A percentile compares a stretch with the other conserved stretches of the same genome.
These are phyloP conservation scores for Globisporangium rhizosaccharum DNA, from an alignment of 352 stramenopile species.

Conservation along the genomic window DNA sequence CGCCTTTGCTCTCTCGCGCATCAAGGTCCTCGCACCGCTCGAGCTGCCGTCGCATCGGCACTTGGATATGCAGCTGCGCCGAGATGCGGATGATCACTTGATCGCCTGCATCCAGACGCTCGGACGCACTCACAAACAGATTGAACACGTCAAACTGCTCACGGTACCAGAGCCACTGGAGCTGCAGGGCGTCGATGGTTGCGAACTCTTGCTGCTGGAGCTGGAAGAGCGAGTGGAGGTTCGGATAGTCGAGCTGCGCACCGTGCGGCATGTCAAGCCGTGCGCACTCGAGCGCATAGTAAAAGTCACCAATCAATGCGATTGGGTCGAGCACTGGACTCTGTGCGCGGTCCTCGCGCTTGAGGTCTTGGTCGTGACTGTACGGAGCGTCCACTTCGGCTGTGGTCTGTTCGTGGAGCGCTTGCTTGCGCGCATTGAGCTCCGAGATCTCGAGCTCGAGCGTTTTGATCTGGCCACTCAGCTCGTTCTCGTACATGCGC, in stretches of 20 bases:
- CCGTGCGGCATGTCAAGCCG: neutral
- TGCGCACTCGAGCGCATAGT: slow-evolving; percentile 19
- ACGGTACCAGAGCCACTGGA: slow-evolving; percentile 42
- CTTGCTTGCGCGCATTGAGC: slow-evolving; percentile 14
- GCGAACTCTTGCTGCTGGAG: slow-evolving; percentile 35
- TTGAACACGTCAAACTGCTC: slow-evolving; percentile 38
- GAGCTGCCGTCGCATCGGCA: neutral
- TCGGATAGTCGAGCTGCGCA: neutral
- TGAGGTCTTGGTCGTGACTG: neutral
- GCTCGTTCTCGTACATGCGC: slow-evolving; percentile 32
- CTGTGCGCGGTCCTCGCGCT: neutral
- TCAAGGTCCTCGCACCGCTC: neutral
- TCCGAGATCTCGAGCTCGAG: slow-evolving; percentile 36
- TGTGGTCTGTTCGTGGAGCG: neutral
- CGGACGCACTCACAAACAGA: slow-evolving; percentile 25
- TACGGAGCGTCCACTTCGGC: neutral
- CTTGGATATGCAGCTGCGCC: slow-evolving; percentile 18
- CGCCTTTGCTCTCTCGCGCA: no score
- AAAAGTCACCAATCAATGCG: slow-evolving; percentile 25
- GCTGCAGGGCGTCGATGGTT: slow-evolving; percentile 29
- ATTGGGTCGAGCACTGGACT: slow-evolving; percentile 11
- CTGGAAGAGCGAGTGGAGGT: slow-evolving; percentile 8
- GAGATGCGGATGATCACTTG: slow-evolving; percentile 32
- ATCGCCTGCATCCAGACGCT: slow-evolving; percentile 22
- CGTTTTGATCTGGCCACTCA: slow-evolving; percentile 21